Percentiles rank a stretch among this genome's conserved stretches.
These are phyloP conservation scores for Trichothecium sympodiale DNA, from an alignment of 2,329 filamentous ascomycete species.

Conservation along the genomic window DNA sequence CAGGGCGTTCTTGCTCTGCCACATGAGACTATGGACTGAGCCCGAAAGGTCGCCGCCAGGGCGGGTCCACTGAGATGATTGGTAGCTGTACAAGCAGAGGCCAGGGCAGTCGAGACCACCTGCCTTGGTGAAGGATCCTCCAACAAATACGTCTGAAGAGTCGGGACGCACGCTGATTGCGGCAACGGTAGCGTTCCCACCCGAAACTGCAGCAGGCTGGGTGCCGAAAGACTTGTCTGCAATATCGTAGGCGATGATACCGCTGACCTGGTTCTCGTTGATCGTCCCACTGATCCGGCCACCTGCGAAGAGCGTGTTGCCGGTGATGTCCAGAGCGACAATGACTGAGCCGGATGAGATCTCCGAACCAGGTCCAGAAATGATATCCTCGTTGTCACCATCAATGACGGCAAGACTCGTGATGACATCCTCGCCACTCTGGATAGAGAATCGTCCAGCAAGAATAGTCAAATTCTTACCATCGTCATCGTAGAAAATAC, in stretches of 20 bases:
- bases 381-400: conserved; percentile 51
- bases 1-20: conserved; percentile 61
- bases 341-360: conserved; percentile 66
- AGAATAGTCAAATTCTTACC: conserved; percentile 74
- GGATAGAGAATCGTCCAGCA: conserved; percentile 74
- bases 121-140: conserved; percentile 72
- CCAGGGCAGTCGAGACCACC: conserved; percentile 73
- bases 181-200: conserved; percentile 61
- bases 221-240: conserved; percentile 46
- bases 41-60: conserved; percentile 65
- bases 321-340: conserved; percentile 55
- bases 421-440: conserved; percentile 55
- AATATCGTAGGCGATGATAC: conserved; percentile 74
- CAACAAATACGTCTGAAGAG: conserved; percentile 67
- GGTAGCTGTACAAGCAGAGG: conserved; percentile 69
- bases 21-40: conserved; percentile 59
- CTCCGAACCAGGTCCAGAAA: conserved; percentile 58
- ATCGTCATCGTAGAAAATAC: conserved; percentile 62
- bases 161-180: conserved; percentile 63
- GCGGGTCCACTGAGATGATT: conserved; percentile 64
- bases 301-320: conserved; percentile 67
- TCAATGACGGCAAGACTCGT: conserved; percentile 79
- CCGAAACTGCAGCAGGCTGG: conserved; percentile 67
- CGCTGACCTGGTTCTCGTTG: conserved; percentile 50
- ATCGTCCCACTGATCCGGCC: conserved; percentile 67